A percentile compares a stretch with the other conserved stretches of the same genome.
Evolutionary conservation across 1,284 basidiomycete genomes (phyloP).

Genomic region (Cutaneotrichosporon curvatum): DNA sequence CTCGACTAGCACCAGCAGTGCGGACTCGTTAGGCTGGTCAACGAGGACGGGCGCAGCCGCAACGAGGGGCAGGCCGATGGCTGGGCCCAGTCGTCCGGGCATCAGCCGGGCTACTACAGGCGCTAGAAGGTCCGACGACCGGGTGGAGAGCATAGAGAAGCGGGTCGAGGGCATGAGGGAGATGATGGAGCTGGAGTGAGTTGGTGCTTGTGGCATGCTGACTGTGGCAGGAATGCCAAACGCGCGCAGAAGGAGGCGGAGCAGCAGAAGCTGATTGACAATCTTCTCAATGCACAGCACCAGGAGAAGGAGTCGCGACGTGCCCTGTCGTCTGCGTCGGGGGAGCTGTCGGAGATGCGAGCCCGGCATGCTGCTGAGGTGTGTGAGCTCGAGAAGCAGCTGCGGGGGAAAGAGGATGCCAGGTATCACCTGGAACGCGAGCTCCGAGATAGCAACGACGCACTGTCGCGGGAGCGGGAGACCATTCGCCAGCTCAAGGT

Average conservation of each 20-base stretch:
- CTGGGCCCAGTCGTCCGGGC: too few species aligned
- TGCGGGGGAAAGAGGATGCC: slow-evolving; percentile 38
- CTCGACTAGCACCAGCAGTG: too few species aligned
- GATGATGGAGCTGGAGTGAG: slow-evolving; percentile 30
- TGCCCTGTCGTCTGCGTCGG: slow-evolving; percentile 35
- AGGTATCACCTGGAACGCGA: slow-evolving; percentile 41
- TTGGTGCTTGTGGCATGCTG: background rate
- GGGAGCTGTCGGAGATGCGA: slow-evolving; percentile 36
- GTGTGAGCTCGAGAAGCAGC: slow-evolving; percentile 40
- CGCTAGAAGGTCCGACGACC: too few species aligned
- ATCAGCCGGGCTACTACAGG: too few species aligned
- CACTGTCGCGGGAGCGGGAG: slow-evolving; percentile 34
- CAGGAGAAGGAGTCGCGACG: slow-evolving; percentile 37
- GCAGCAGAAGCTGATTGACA: too few species aligned
- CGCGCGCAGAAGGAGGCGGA: too few species aligned
- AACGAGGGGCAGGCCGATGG: too few species aligned
- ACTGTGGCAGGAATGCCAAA: background rate
- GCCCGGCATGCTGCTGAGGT: slow-evolving; percentile 36
- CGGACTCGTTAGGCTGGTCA: too few species aligned
- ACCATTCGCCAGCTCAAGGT: slow-evolving; percentile 40
- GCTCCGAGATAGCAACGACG: slow-evolving; percentile 30
- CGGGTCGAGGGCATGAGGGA: slow-evolving; percentile 30
- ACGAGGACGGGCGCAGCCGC: too few species aligned
- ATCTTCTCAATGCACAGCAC: slow-evolving; percentile 22
- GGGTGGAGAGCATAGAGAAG: too few species aligned